phyloP scores from a whole-genome alignment of 352 stramenopile species.

The Globisporangium cystogenes region DNA sequence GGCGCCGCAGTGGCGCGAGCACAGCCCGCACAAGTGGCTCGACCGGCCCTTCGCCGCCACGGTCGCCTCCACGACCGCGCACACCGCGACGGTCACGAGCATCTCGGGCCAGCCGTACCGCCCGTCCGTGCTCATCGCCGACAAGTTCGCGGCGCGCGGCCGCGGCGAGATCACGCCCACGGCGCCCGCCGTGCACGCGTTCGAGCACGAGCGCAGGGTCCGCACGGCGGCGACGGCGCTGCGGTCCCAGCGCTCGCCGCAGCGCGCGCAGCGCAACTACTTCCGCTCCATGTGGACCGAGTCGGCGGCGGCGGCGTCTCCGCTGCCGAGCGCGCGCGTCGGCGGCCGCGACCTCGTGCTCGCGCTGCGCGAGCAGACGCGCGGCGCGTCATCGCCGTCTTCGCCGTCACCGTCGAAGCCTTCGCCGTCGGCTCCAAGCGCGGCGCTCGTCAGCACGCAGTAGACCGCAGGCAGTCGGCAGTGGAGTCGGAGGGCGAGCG shows the following conservation, averaged over 20 bases:
- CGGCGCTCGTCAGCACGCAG: background rate
- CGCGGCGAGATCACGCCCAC: slow-evolving; percentile 5
- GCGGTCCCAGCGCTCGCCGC: slow-evolving; percentile 22
- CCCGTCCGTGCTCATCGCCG: slow-evolving; percentile 31
- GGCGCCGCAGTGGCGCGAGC: slow-evolving; percentile 46
- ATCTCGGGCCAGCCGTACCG: slow-evolving; percentile 34
- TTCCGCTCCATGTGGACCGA: slow-evolving; percentile 62
- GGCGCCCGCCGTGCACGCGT: slow-evolving; percentile 1
- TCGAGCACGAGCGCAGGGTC: slow-evolving; percentile 35
- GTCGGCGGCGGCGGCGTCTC: background rate
- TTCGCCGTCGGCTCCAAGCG: background rate
- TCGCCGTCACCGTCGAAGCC: background rate
- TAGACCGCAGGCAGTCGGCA: background rate
- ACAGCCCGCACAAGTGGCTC: slow-evolving; percentile 49
- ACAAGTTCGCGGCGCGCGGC: slow-evolving; percentile 27
- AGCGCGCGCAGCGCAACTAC: slow-evolving; percentile 39
- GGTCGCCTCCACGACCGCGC: slow-evolving; percentile 28
- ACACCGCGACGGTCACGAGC: slow-evolving; percentile 41
- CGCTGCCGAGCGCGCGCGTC: background rate
- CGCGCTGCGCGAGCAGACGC: slow-evolving; percentile 8
- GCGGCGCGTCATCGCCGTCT: background rate
- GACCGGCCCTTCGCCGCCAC: slow-evolving; percentile 46
- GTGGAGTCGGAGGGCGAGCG: no score
- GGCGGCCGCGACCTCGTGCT: slow-evolving; percentile 12
- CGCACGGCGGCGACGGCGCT: slow-evolving; percentile 29